Base-by-base conservation (phyloP, 768 basidiomycete species). In the Leccinellum luteum region DNA sequence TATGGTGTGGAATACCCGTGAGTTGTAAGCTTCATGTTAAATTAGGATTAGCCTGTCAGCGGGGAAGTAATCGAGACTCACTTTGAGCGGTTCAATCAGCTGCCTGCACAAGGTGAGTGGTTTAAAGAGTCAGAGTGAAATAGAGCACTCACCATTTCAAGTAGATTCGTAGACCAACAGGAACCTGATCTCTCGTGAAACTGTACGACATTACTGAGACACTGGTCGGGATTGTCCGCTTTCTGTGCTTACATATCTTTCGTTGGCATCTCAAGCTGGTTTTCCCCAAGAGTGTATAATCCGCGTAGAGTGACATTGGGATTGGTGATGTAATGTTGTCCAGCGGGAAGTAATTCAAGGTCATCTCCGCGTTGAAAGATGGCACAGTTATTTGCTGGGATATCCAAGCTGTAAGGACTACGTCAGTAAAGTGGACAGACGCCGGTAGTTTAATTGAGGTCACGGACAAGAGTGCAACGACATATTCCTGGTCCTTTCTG, bases 1-100 rank as follows among this genome's bases (percentile, higher is more conserved):
- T 89, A 93, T 5, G 92, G 90, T 0, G 90, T 92, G 57, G 83
- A 81, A 68, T 93, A 93, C 21, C 92, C 92, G 67, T 93, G 92
- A 1, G 85, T 87, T 1, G 92, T 85, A 38, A 93, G 80, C 79
- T 87, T 77, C 59, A 82, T 71, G 1, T 25, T 31, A 52, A 8
- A 21, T 73, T 45, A 65, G 80, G 76, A 64, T 81, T 78, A 6
- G 75, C 76, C 45, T 78, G 69, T 62, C 35, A 55, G 28, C 13
- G 25, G 43, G 15, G 44, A 31, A 30, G n/a, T 15, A 17, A 21
- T 47, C 19, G 2, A 34, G 4, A 47, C 58, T 52, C 43, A 77
- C 78, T 67, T 80, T 80, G 14, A 84, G 73, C 25, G 82, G 83
- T 53, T 81, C 78, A 28, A 74, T 68, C 30, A 84, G 67, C 57